Base-by-base conservation (phyloP, 1,284 basidiomycete genomes). In the Boletus smithii region DNA sequence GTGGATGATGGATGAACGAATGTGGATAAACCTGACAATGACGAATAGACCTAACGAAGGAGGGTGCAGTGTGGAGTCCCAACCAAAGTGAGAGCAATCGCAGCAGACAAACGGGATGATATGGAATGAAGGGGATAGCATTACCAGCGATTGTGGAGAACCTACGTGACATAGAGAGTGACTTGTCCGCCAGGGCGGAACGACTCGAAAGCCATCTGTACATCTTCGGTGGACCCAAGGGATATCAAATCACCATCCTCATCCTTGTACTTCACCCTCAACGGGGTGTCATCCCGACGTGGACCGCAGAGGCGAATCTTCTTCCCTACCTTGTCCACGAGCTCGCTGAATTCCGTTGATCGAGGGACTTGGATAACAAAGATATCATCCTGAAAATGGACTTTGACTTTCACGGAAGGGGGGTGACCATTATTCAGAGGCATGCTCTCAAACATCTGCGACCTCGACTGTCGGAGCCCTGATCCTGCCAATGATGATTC, bases 181-280 rank as follows among this genome's bases (percentile, higher is more conserved):
- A 89, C 85, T 68, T 87, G 84, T 53, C 80, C 82, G 23, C 83
- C 84, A 17, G 83, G 81, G 54, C 79, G 74, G 67, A 79, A 81
- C 50, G 81, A 77, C 67, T 92, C 90, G 56, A 93, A 91, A 38
- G 91, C 90, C 81, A 93, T 91, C 54, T 88, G 85, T 17, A 93
- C 85, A 64, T 94, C 91, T 63, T 94, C 91, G 40, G 89, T 91
- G 42, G 88, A 91, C 24, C 85, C 85, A 52, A 94, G 76, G 31
- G 83, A 85, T 40, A 95, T 81, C 75, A 89, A 74, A 65, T 94
- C 91, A n/a, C 89, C 90, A 58, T 94, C 91, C 63, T 94, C 91
- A 68, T 95, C 91, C 65, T 77, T 83, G 68, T 94, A 95, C 67
- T 90, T 91, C 55, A 95, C 83, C 43, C 89, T 82, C 57, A 95